phyloP scores from a whole-genome alignment of 2,329 filamentous ascomycete species.

The Clonostachys rhizophaga region DNA sequence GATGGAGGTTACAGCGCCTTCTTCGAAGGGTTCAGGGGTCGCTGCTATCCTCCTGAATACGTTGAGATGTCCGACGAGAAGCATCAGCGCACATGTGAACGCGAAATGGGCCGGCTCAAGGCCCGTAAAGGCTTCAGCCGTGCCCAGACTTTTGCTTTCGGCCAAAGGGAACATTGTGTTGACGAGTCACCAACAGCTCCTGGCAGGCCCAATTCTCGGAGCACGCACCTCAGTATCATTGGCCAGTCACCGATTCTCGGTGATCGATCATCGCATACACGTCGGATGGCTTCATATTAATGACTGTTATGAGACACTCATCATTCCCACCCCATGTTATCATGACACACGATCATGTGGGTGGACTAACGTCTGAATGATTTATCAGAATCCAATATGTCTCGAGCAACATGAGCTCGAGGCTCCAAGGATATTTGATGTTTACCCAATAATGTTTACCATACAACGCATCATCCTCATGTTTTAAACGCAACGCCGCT shows the following conservation, averaged over 20 bases:
- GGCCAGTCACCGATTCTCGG: slow-evolving; percentile 35
- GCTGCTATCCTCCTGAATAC: slow-evolving; percentile 93
- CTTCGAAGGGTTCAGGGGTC: slow-evolving; percentile 70
- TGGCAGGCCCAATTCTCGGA: slow-evolving; percentile 31
- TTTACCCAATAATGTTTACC: too few relatives aligned
- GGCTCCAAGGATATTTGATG: too few relatives aligned
- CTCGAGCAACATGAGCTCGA: too few relatives aligned
- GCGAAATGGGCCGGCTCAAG: slow-evolving; percentile 89
- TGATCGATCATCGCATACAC: slow-evolving; percentile 44
- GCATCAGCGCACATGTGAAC: slow-evolving; percentile 89
- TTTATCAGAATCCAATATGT: too few relatives aligned
- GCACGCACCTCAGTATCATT: slow-evolving; percentile 37
- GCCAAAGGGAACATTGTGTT: slow-evolving; percentile 57
- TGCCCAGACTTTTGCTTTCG: slow-evolving; percentile 94
- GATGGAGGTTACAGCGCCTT: slow-evolving; percentile 96
- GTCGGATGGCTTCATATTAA: slow-evolving; percentile 63
- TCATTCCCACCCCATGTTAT: neutral
- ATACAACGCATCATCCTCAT: too few relatives aligned
- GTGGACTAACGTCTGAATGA: too few relatives aligned
- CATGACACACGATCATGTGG: neutral
- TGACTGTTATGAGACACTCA: slow-evolving; percentile 1
- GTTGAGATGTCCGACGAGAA: slow-evolving; percentile 94
- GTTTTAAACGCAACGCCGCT: too few relatives aligned
- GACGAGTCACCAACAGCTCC: slow-evolving; percentile 58
- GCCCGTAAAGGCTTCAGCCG: slow-evolving; percentile 81